Evolutionary conservation across 441 rosid species (phyloP).

Genomic region (Mallotus repandus): DNA sequence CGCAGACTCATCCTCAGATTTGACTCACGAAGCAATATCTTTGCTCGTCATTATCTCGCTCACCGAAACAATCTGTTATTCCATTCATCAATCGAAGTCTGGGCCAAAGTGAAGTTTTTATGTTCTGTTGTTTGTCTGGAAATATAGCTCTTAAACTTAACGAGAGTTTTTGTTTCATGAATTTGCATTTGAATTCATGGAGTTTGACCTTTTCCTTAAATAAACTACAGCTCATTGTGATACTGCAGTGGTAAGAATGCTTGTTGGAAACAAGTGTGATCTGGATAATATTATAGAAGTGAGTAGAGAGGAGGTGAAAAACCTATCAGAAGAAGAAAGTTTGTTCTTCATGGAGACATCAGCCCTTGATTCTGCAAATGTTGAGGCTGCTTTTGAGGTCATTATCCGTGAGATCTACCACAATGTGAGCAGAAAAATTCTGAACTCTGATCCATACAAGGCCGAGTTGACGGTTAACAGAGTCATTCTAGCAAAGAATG

Average conservation of each 20-base stretch:
- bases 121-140: too few species aligned
- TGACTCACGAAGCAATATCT: constrained; percentile 49
- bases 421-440: constrained; percentile 67
- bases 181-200: too few species aligned
- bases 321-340: constrained; percentile 75
- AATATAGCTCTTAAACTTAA: too few species aligned
- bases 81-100: too few species aligned
- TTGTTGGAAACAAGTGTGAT: constrained; percentile 93
- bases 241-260: constrained; percentile 69
- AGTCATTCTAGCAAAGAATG: constrained; percentile 55
- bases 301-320: constrained; percentile 68
- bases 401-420: constrained; percentile 77
- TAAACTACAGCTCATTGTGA: constrained; percentile 73
- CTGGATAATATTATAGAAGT: constrained; percentile 75
- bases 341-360: constrained; percentile 96
- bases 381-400: constrained; percentile 82
- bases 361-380: constrained; percentile 77
- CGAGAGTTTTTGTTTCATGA: too few species aligned
- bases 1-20: constrained; percentile 36
- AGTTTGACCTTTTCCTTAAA: not conserved
- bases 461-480: constrained; percentile 68
- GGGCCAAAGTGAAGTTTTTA: too few species aligned
- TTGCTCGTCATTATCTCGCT: too few species aligned
- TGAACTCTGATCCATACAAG: constrained; percentile 86
- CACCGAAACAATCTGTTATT: too few species aligned